These are phyloP conservation scores for Colletotrichum limetticola DNA, from an alignment of 2,329 filamentous ascomycete genomes.

Conservation along the genomic window DNA sequence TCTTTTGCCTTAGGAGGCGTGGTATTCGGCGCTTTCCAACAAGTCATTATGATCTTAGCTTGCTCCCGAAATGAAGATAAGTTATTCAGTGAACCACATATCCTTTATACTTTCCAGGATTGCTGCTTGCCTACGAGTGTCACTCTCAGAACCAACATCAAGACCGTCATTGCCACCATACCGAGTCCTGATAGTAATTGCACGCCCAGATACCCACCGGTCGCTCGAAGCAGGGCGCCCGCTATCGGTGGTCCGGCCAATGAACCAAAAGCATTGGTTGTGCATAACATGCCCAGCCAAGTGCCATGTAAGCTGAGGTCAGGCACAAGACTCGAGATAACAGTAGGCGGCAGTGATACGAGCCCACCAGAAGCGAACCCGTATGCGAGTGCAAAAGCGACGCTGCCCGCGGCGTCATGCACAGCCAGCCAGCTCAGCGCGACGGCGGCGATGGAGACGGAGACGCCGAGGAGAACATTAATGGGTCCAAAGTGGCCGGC, in stretches of 20 bases:
- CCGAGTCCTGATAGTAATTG: constrained; percentile 43
- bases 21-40: no score
- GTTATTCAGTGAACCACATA: no score
- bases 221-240: constrained; percentile 46
- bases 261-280: constrained; percentile 48
- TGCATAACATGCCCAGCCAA: constrained; percentile 54
- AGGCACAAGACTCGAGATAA: constrained; percentile 52
- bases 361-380: constrained; percentile 59
- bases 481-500: constrained; percentile 54
- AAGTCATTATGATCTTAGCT: no score
- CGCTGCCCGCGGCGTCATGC: constrained; percentile 46
- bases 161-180: constrained; percentile 34
- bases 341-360: constrained; percentile 54
- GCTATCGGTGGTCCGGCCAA: constrained; percentile 52
- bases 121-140: neutral
- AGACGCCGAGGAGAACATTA: constrained; percentile 50
- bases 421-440: constrained; percentile 55
- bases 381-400: constrained; percentile 55
- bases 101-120: neutral
- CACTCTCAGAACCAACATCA: constrained; percentile 1
- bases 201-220: constrained; percentile 40
- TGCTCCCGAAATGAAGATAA: no score
- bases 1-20: no score
- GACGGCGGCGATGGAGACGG: constrained; percentile 46
- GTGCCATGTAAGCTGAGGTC: constrained; percentile 54